Conservation (phyloP, 805 yeast species). For the Kodamaea sagamina region DNA sequence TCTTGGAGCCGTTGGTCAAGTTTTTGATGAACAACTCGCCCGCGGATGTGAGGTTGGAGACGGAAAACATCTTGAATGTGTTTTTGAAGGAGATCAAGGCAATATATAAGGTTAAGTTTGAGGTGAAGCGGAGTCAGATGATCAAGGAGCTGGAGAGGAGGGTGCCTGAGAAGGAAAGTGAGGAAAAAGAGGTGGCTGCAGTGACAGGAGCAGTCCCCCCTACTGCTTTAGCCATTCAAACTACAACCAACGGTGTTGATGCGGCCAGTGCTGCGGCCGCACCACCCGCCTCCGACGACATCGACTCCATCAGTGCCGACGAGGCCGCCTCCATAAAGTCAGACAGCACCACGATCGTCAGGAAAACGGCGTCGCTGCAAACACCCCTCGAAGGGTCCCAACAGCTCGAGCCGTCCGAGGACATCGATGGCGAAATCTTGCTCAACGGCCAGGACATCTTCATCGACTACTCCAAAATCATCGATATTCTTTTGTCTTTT, state of each 20-base stretch:
- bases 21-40: conserved; percentile 78
- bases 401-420: conserved; percentile 24
- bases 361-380: conserved; percentile 12
- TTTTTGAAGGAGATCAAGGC: conserved; percentile 79
- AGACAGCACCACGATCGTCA: conserved; percentile 28
- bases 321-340: conserved; percentile 31
- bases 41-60: conserved; percentile 82
- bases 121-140: conserved; percentile 38
- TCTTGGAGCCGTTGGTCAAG: conserved; percentile 77
- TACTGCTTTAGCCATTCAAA: not conserved
- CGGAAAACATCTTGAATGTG: conserved; percentile 72
- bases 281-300: conserved; percentile 9
- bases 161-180: conserved; percentile 4
- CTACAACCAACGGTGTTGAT: not conserved
- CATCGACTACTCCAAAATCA: conserved; percentile 76
- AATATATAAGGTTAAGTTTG: conserved; percentile 66
- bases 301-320: conserved; percentile 14
- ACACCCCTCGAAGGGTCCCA: conserved; percentile 5
- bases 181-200: conserved; percentile 1
- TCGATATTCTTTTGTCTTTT: conserved; percentile 79
- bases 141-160: conserved; percentile 17
- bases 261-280: not conserved
- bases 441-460: conserved; percentile 68
- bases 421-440: conserved; percentile 28
- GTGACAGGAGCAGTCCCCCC: not conserved